Evolutionary conservation across 352 stramenopile genomes (phyloP).

Genomic region (Globisporangium heterothallicum): DNA sequence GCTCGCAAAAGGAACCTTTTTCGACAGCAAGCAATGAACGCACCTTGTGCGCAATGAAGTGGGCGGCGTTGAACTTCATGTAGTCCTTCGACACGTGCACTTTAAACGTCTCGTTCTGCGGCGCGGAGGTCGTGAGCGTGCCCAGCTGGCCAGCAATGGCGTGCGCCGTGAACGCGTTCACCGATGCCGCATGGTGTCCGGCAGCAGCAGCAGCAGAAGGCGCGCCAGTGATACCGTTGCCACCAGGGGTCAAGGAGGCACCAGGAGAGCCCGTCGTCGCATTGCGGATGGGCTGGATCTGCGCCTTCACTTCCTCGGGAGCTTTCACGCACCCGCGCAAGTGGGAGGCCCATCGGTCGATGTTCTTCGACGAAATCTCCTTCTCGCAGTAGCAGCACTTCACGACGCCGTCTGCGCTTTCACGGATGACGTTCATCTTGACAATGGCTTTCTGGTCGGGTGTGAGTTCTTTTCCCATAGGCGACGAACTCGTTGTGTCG

Average conservation of each 20-base stretch:
- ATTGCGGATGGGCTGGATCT: slow-evolving; percentile 60
- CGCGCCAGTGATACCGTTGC: not conserved
- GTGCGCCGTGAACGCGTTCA: slow-evolving; percentile 10
- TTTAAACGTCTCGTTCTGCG: slow-evolving; percentile 79
- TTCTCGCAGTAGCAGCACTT: slow-evolving; percentile 85
- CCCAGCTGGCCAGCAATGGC: slow-evolving; percentile 7
- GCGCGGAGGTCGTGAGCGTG: slow-evolving; percentile 19
- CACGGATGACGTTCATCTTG: slow-evolving; percentile 70
- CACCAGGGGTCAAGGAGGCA: not conserved
- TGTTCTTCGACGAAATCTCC: slow-evolving; percentile 80
- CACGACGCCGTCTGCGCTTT: slow-evolving; percentile 47
- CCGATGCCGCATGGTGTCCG: not conserved
- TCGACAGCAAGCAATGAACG: not conserved
- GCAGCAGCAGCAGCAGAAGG: not conserved
- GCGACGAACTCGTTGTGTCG: not conserved
- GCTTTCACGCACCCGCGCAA: slow-evolving; percentile 72
- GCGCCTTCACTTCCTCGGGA: slow-evolving; percentile 65
- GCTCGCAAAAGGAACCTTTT: too few relatives aligned
- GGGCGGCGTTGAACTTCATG: slow-evolving; percentile 89
- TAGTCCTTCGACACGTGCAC: slow-evolving; percentile 88
- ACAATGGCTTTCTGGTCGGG: slow-evolving; percentile 67
- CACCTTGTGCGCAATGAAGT: slow-evolving; percentile 89
- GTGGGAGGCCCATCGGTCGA: slow-evolving; percentile 80
- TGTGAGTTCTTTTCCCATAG: slow-evolving; percentile 59
- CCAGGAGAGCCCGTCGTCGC: not conserved